Base-by-base conservation (phyloP, 2,329 filamentous ascomycete genomes). In the Penicillium corylophilum region DNA sequence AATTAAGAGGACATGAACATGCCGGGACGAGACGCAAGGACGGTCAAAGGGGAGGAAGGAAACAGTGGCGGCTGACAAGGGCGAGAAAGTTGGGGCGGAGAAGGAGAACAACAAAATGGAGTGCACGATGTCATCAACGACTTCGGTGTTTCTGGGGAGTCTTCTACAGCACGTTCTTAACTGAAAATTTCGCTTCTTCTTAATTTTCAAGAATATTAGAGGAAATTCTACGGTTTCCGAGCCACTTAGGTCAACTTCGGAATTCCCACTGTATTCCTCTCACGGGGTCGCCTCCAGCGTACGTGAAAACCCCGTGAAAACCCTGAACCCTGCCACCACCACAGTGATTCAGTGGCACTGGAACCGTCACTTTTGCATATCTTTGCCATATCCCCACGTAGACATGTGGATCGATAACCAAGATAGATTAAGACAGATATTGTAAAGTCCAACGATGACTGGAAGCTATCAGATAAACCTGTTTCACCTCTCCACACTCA, bases 51-150 rank as follows among this genome's bases (percentile, higher is more conserved):
- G 53, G 51, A 58, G 53, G 51, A 61, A 46, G 57, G 40, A 53
- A 54, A 55, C 51, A 56, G 60, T 64, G 61, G 61, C 61, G 64
- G 64, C 64, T 67, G 65, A 67, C 64, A 63, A 66, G 64, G 64
- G 59, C 46, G 35, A 31, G 29, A 31, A 38, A 61, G 60, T 59
- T 64, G 62, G 60, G 63, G 58, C 55, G 60, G 58, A 63, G 60
- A 63, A 63, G 60, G 58, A 63, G 60, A 63, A 63, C 61, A 61
- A 63, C 61, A 63, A 61, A 52, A 54, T 59, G 55, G 53, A 20
- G 50, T 44, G 47, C 48, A 46, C 50, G 46, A 47, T 53, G 48
- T 50, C 51, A 54, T 56, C 43, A 50, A 56, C 51, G 12, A n/a
- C 31, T 47, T 26, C 23, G 31, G 7, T 45, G 26, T 43, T 10